Evolutionary conservation across 169 alveolate species (phyloP), one percentile per base, ranked within the genome.

Genomic region (Perkinsus olseni): DNA sequence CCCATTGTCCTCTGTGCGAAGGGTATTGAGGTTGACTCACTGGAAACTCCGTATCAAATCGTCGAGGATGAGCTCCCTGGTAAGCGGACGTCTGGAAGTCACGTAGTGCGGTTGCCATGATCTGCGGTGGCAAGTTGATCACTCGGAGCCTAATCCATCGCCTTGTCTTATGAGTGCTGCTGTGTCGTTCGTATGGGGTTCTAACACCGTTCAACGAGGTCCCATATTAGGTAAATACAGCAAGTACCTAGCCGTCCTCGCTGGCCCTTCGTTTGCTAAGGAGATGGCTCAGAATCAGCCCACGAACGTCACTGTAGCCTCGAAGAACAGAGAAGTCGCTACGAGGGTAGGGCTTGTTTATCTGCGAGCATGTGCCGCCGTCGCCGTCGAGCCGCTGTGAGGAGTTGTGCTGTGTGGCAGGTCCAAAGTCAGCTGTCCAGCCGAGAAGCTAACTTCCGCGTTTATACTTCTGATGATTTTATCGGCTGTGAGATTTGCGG

Each of bases 401-500:
- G 50, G n/a, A n/a, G 3, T 40, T 11, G 50, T 40, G 50, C 82
- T 28, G 1, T 62, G 82, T 62, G 31, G 90, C 92, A 74, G 92
- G 92, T 91, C 24, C 95, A 93, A 50, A 48, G 51, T 39, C 74
- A 91, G 39, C 31, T 93, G 91, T 93, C 95, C 38, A 91, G 92
- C 37, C 91, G 92, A 38, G 82, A 62, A 24, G 82, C 82, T 24
- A 50, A 39, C 92, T 93, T 93, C 92, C 95, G 95, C 0, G 93
- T 91, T 10, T 93, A 93, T 91, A 93, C 93, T 24, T 91, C 95
- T 74, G 38, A 74, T 6, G 95, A 93, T 91, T 91, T 91, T 37
- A 91, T 93, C 93, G 95, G 95, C 91, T 93, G 92, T 62, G 95
- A 93, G 74, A 45, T 93, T 40, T 93, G 95, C 45, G 95, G 95